These are phyloP conservation scores for Chlamydomonas eustigma DNA, from an alignment of 139 green algal species.

Conservation along the genomic window DNA sequence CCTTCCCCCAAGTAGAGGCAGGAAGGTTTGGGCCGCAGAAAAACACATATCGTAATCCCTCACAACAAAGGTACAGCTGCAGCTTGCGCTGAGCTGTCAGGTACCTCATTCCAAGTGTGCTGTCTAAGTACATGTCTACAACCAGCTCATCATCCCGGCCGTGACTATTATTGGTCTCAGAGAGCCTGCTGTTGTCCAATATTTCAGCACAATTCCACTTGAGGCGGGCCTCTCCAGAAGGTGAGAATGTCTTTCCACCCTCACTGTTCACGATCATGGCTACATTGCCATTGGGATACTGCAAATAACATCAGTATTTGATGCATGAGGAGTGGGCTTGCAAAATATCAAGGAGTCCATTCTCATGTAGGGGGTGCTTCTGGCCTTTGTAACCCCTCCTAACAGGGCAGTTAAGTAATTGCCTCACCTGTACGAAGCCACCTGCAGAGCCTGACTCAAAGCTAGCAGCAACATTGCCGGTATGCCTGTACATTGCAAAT, in stretches of 20 bases:
- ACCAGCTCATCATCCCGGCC: neutral
- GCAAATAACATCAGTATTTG: too few species aligned
- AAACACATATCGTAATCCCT: conserved; percentile 1
- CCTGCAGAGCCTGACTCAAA: conserved; percentile 19
- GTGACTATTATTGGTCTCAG: neutral
- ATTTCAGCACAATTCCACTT: conserved; percentile 1
- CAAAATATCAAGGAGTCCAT: too few species aligned
- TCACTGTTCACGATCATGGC: conserved; percentile 4
- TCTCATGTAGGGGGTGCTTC: too few species aligned
- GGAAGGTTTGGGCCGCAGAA: neutral
- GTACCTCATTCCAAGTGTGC: neutral
- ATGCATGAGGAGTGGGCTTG: too few species aligned
- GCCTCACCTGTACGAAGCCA: conserved; percentile 25
- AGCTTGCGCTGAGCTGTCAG: neutral
- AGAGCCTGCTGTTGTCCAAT: neutral
- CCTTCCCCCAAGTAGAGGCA: neutral
- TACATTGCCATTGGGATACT: conserved; percentile 28
- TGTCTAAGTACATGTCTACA: conserved; percentile 8
- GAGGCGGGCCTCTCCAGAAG: neutral
- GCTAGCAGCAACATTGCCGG: conserved; percentile 26
- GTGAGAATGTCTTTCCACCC: neutral
- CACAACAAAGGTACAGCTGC: neutral
- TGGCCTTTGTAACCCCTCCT: too few species aligned
- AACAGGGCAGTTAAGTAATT: neutral
- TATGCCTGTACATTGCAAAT: conserved; percentile 16